Base-by-base conservation (phyloP, 106 monocot species). In the Dendrobium nobile region DNA sequence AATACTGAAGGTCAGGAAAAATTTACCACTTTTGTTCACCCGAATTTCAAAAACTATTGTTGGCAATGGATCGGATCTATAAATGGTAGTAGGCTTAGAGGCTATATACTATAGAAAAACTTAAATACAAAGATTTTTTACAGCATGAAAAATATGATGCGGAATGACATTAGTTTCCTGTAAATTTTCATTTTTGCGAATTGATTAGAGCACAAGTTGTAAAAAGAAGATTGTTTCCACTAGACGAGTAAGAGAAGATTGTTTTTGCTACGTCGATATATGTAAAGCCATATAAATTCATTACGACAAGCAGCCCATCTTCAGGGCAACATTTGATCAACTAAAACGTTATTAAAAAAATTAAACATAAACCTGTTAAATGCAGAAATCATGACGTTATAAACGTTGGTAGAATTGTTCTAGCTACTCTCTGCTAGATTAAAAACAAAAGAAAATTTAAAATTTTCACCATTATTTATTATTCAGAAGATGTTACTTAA, bases 1-100 rank as follows among this genome's bases (percentile, higher is more conserved):
- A 76, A 77, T 55, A 72, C 40, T 76, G 33, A 24, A 59, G 20
- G n/a, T 43, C 45, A 79, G 18, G 74, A 74, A 74, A 20, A 74
- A 74, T 41, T 43, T 37, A 37, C 17, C 33, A 68, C 31, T 27
- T 68, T 3, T 31, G 31, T 7, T 42, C 42, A 42, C 37, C 13
- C 18, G 15, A 9, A 20, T 58, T 58, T 58, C 47, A 61, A 10
- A 61, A 61, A 22, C 8, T n/a, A 61, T 22, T 22, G 61, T 61
- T 61, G 61, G 61, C 1, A 10, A 74, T 44, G 19, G 19, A 42
- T 20, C 15, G 13, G 13, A 51, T 33, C 19, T 19, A 20, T 17
- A 37, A 44, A 43, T 28, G 74, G 44, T 22, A 16, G 70, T 33
- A 37, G n/a, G 70, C 37, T 17, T 24, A 2, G 37, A 40, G 70